Base-by-base conservation (phyloP, 768 basidiomycete genomes). In the Xerocomus spinulosus region DNA sequence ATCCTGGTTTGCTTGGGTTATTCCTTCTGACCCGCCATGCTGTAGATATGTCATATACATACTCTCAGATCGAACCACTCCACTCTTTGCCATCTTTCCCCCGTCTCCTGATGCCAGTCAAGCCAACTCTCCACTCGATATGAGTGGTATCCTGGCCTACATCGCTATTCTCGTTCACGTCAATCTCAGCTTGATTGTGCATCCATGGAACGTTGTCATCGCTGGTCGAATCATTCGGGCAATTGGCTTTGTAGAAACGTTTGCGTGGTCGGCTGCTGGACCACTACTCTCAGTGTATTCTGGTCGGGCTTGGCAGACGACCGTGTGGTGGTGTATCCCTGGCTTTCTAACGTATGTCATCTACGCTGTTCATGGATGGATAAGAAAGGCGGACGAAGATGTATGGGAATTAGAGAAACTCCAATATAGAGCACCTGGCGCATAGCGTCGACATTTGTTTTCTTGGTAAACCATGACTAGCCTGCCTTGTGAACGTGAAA, bases 371-470 rank as follows among this genome's bases (percentile, higher is more conserved):
- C 69, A 74, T 48, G 68, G 68, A 34, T 71, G 76, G 41, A 73
- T 80, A 34, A 60, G 65, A 37, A 64, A 67, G 38, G 75, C 74
- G 10, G 70, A 75, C 55, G 64, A 74, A 52, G 73, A 71, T 26
- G 70, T 85, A 17, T 66, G 69, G 2, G 69, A 73, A 34, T 63
- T 85, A 24, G 78, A 84, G 58, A 64, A 61, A 13, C 63, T 83
- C 64, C 76, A 70, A 56, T 85, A 85, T 52, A 55, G 56, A 8
- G 75, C 81, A 9, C 76, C 72, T 21, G 79, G 82, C 5, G 80
- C 81, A 43, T 81, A 58, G 71, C 21, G 15, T 15, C 20, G 20
- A 25, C 26, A 28, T 6, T 28, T 28, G 5, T 28, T 28, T 10
- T 28, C 26, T 28, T 28, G 5, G 26, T 28, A 28, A n/a, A n/a